Evolutionary conservation across 2,329 filamentous ascomycete species (phyloP), one percentile per base, ranked within the genome.

Genomic region (Curvularia lunata): DNA sequence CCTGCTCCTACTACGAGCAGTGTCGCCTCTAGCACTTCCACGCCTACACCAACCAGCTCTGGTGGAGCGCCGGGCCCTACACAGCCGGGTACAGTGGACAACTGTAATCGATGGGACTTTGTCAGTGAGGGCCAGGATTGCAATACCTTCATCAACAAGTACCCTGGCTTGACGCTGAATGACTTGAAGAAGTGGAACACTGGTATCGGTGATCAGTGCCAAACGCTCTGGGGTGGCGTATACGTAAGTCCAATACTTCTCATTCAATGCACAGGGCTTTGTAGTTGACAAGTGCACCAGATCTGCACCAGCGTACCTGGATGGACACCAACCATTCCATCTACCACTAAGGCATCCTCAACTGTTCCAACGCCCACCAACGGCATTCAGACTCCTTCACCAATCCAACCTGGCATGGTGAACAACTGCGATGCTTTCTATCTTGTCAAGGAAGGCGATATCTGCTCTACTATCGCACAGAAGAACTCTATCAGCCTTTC

Each of bases 261-360:
- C 3, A 45, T 12, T 45, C 13, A 9, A 28, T 45, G 28, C 4
- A 21, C 13, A 30, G 3, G 42, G 42, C 12, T n/a, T 28, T 27
- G 28, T 4, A 28, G 42, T 25, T 28, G 28, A 45, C 42, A 45
- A 18, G 42, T 45, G 42, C 30, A 16, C 30, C 42, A 45, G 42
- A 13, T 45, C n/a, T 63, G 58, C 48, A 52, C 57, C 18, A 41
- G 37, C 40, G 57, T 60, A 38, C 54, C 57, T 30, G 54, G 60
- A 48, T 48, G 19, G 21, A 54, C 51, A 9, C 47, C 54, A 30
- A 45, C 42, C n/a, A 48, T 46, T 12, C 25, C 47, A 37, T 30
- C 58, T 16, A 51, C 58, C 19, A 40, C 53, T 18, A 56, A 41
- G 18, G 34, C 56, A 18, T 52, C 41, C 8, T 49, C 48, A 28